Evolutionary conservation across 108 stramenopile species (phyloP).

Genomic region (Nitzschia sp.): DNA sequence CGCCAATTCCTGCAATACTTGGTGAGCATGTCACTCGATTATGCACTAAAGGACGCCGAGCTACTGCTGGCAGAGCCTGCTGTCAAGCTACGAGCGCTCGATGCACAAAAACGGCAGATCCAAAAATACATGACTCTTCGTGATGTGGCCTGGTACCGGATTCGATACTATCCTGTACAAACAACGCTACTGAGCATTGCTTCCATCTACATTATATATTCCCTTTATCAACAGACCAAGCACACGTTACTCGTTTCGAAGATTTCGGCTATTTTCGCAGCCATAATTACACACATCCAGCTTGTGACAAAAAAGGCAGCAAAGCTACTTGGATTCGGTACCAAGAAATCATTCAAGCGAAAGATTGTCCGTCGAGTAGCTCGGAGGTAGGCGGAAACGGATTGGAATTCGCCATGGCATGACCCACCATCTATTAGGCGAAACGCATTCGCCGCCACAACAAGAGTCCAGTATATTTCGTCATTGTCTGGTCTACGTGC

Average conservation of each 20-base stretch:
- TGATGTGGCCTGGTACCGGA: conserved; percentile 22
- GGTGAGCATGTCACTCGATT: conserved; percentile 16
- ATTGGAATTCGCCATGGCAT: neutral
- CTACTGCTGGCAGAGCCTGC: conserved; percentile 5
- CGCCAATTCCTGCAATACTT: conserved; percentile 5
- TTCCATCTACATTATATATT: neutral
- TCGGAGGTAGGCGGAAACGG: neutral
- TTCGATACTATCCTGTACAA: conserved; percentile 1
- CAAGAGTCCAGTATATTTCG: too few relatives aligned
- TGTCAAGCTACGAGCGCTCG: conserved; percentile 11
- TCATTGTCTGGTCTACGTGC: too few relatives aligned
- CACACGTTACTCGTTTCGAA: neutral
- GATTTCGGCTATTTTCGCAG: neutral
- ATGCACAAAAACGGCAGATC: conserved; percentile 7
- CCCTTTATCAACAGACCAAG: conserved; percentile 20
- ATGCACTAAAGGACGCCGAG: conserved; percentile 17
- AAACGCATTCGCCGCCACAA: too few relatives aligned
- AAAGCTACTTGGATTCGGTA: neutral
- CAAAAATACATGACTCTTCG: conserved; percentile 13
- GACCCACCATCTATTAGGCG: too few relatives aligned
- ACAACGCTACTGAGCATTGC: neutral
- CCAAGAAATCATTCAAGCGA: neutral
- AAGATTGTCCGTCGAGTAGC: neutral
- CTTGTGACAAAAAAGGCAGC: neutral
- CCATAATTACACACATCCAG: neutral